Base-by-base conservation (phyloP, 192 early-diverging fungal genomes). In the Spizellomyces sp. region DNA sequence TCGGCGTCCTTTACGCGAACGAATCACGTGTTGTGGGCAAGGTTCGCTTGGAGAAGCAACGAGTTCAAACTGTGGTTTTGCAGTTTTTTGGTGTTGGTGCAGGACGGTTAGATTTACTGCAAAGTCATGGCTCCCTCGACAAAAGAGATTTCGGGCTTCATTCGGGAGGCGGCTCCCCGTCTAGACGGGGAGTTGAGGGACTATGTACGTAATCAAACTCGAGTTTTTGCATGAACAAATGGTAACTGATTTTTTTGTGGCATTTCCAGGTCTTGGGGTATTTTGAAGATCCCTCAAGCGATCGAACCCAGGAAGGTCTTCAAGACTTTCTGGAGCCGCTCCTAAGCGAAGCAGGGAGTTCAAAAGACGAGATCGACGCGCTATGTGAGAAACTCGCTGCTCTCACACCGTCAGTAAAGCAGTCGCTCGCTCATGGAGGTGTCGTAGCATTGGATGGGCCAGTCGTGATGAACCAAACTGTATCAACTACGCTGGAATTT, bases 311-410 rank as follows among this genome's bases (percentile, higher is more conserved):
- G 6, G 78, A 78, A 12, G 81, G 67, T 15, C 75, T 86, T 36
- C 21, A 52, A 45, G 85, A 86, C 59, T 86, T 86, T 62, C 70
- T 86, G 7, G 48, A 70, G 8, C 85, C 85, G 8, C 70, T 86
- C n/a, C 78, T 86, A 14, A 12, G 9, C 9, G 80, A 79, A 63
- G 58, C 63, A 6, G 73, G 71, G 17, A 58, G 45, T 12, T 50
- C 71, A 6, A 85, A 84, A 21, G 78, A 75, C 10, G 78, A 84
- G 5, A 87, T 96, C 22, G 79, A 91, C 17, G 64, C 66, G 48
- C 81, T 96, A 27, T 96, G 93, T 78, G 79, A 82, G 19, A 71
- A 84, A 56, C 81, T 96, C 21, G 82, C 89, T n/a, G 76, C 79
- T 45, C 73, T 91, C 58, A 91, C 43, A 62, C 71, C 42, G 27